phyloP scores from a whole-genome alignment of 192 early-diverging fungal species.

The Mortierella alpina region DNA sequence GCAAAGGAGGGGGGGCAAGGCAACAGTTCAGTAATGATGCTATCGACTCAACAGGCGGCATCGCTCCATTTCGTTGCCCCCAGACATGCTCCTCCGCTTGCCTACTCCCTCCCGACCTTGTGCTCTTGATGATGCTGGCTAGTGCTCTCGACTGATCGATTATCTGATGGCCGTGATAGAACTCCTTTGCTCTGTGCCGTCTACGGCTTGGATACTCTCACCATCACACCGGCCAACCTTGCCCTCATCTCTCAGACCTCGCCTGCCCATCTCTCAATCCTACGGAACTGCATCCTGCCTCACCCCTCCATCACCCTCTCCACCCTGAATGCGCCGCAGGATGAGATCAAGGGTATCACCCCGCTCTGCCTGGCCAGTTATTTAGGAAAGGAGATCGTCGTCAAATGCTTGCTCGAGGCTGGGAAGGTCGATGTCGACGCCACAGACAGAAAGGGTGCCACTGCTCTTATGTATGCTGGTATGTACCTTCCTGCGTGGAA shows the following conservation, averaged over 20 bases:
- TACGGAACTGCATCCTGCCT: constrained; percentile 61
- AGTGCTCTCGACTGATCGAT: neutral
- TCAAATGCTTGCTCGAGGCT: constrained; percentile 66
- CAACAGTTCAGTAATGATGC: neutral
- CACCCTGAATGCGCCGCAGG: constrained; percentile 69
- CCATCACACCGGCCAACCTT: constrained; percentile 67
- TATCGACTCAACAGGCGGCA: too few relatives aligned
- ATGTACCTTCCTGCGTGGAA: constrained; percentile 4
- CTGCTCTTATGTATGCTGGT: constrained; percentile 79
- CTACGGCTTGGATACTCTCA: constrained; percentile 67
- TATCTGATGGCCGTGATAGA: constrained; percentile 39
- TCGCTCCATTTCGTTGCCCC: too few relatives aligned
- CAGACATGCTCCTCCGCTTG: too few relatives aligned
- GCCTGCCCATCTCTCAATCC: constrained; percentile 62
- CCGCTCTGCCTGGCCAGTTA: constrained; percentile 76
- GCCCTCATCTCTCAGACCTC: constrained; percentile 64
- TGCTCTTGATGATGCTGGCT: neutral
- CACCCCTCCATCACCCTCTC: constrained; percentile 58
- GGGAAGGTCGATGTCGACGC: constrained; percentile 72
- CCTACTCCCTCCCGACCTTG: too few relatives aligned
- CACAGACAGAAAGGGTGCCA: constrained; percentile 71
- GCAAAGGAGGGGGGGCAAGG: neutral
- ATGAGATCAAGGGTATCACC: constrained; percentile 72
- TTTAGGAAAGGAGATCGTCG: constrained; percentile 69
- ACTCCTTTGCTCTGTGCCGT: constrained; percentile 72